Conservation (phyloP, 1,284 basidiomycete species). For the Afroboletus lepidellus region DNA sequence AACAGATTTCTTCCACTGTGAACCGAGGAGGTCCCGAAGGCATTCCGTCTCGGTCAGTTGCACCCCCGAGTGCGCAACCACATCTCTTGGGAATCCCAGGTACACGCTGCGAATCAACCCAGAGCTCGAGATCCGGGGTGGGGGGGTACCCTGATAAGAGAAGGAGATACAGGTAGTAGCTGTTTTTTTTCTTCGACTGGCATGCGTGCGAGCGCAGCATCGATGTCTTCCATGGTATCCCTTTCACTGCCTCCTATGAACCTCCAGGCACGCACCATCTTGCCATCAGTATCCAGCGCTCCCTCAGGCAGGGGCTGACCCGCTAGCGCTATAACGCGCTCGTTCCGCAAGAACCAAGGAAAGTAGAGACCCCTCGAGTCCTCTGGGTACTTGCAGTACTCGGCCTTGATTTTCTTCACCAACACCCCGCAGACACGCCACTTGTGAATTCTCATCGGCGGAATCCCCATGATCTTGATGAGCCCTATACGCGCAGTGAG, state of each 20-base stretch:
- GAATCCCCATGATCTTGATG: no score
- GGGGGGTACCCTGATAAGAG: neutral
- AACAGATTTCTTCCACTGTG: neutral
- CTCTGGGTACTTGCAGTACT: neutral
- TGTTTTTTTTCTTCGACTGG: neutral
- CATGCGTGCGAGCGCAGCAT: neutral
- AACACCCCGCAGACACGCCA: neutral
- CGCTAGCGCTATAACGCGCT: neutral
- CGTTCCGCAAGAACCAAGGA: neutral
- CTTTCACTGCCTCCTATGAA: neutral
- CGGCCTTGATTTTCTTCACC: neutral
- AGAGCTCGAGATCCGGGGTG: neutral
- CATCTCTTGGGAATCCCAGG: neutral
- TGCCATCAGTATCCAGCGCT: no score
- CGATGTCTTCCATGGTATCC: neutral
- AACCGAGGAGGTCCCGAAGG: neutral
- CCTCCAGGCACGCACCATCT: neutral
- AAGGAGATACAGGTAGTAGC: neutral
- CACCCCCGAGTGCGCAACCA: neutral
- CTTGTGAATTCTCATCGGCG: no score
- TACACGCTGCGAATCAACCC: neutral
- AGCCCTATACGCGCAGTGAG: neutral
- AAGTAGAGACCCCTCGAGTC: neutral
- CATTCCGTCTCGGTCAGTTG: neutral
- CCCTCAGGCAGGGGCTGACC: neutral